Evolutionary conservation across 345 rosid species (phyloP), one percentile per base, ranked within the genome.

Genomic region (Gossypium thurberi): DNA sequence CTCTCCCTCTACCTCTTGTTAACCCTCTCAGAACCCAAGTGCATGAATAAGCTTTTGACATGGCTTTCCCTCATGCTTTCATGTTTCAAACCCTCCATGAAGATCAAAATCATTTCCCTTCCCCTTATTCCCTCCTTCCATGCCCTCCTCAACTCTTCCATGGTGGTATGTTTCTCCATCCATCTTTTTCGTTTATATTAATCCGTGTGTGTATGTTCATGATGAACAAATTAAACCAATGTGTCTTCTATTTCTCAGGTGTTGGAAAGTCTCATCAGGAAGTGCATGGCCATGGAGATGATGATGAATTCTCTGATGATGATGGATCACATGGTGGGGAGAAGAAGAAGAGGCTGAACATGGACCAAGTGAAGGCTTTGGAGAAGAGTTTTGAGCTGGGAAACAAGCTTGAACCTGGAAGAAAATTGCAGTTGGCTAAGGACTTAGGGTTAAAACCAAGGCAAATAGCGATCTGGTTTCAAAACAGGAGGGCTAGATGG

Each of bases 391-490:
- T 89, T 64, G 94, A 89, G 79, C 71, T 86, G 40, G 92, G 90
- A 60, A 89, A 89, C 81, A 89, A 89, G 85, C 90, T 89, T 14
- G 94, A 89, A 74, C 94, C 94, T 7, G 91, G 86, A 76, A 85
- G 90, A 78, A 89, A 89, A 82, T 70, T 84, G 81, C 92, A 89
- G 74, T 83, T 89, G 53, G 90, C 94, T 37, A 85, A 85, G 83
- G 85, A 87, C 17, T 77, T 89, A 57, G 89, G 91, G 61, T 75
- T 89, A 68, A 90, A 86, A 76, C 94, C 94, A 3, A 80, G 94
- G 43, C 94, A 89, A 76, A 75, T 89, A 53, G 94, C 94, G 1
- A 89, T 89, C 2, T 89, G 94, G 94, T 89, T 89, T 74, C 94
- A 89, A 72, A 89, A 89, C 77, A 81, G 94, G 66, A 84, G 94